Percentiles rank a stretch among this genome's conserved stretches.
phyloP scores from a whole-genome alignment of 2,329 filamentous ascomycete genomes.

The Cladosporium oxysporum region DNA sequence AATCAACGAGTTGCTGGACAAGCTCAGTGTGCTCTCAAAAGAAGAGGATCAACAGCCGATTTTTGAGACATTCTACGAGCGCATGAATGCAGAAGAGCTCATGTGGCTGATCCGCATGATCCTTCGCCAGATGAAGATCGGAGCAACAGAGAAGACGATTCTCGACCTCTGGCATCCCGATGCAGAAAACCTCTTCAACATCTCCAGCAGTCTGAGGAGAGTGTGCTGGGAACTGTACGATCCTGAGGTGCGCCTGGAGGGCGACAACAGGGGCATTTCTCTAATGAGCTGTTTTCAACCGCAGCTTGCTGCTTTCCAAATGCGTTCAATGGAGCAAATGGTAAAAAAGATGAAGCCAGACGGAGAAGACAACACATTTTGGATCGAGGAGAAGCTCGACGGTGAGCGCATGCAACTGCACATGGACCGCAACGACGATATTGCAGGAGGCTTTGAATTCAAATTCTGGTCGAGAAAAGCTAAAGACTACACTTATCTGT shows the following conservation, averaged over 20 bases:
- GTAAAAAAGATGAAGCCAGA: constrained; percentile 66
- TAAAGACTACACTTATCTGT: constrained; percentile 94
- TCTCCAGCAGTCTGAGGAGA: constrained; percentile 83
- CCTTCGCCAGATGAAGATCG: constrained; percentile 73
- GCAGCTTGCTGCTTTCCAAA: constrained; percentile 90
- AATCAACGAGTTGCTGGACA: constrained; percentile 83
- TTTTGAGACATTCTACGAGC: constrained; percentile 78
- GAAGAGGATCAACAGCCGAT: constrained; percentile 85
- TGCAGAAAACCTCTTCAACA: constrained; percentile 67
- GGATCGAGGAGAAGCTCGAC: constrained; percentile 97
- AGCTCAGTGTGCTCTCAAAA: constrained; percentile 67
- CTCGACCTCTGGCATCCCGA: constrained; percentile 65
- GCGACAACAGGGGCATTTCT: constrained; percentile 71
- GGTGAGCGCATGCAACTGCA: constrained; percentile 97
- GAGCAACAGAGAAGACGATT: constrained; percentile 84
- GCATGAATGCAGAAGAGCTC: constrained; percentile 91
- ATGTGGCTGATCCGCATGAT: constrained; percentile 95
- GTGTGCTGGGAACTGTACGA: constrained; percentile 94
- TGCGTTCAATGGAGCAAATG: constrained; percentile 78
- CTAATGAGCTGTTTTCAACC: constrained; percentile 97
- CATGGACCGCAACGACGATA: constrained; percentile 70
- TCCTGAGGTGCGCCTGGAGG: constrained; percentile 69
- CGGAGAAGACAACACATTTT: constrained; percentile 75
- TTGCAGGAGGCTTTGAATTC: constrained; percentile 72
- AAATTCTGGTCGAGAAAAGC: constrained; percentile 93